Percentiles rank a stretch among this genome's conserved stretches.
These are phyloP conservation scores for Epichloe gansuensis DNA, from an alignment of 2,329 filamentous ascomycete genomes.

Conservation along the genomic window DNA sequence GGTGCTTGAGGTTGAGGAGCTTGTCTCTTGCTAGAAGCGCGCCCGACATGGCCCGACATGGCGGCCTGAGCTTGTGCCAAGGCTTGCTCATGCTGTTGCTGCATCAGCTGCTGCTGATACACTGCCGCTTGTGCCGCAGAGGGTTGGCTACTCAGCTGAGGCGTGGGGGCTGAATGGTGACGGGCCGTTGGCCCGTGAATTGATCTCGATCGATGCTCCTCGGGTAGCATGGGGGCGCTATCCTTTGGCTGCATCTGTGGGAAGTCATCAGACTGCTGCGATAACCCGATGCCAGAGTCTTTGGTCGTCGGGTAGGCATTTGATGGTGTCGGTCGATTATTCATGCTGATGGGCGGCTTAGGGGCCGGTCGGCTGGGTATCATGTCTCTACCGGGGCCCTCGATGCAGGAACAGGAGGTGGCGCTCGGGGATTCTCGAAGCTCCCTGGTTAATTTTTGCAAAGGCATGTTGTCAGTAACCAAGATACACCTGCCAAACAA, in stretches of 20 bases:
- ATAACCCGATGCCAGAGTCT: slow-evolving; percentile 52
- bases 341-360: slow-evolving; percentile 61
- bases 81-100: slow-evolving; percentile 81
- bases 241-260: slow-evolving; percentile 39
- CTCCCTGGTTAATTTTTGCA: slow-evolving; percentile 42
- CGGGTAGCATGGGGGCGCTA: slow-evolving; percentile 46
- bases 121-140: slow-evolving; percentile 26
- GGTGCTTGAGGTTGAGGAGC: slow-evolving; percentile 18
- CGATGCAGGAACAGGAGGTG: slow-evolving; percentile 68
- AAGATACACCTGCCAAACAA: background rate
- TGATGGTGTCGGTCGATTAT: slow-evolving; percentile 44
- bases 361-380: slow-evolving; percentile 78
- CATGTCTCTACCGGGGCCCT: slow-evolving; percentile 37
- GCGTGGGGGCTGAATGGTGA: slow-evolving; percentile 36
- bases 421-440: slow-evolving; percentile 92
- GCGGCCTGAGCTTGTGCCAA: slow-evolving; percentile 70
- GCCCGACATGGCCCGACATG: slow-evolving; percentile 57
- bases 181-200: slow-evolving; percentile 47
- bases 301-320: slow-evolving; percentile 34
- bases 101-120: slow-evolving; percentile 52
- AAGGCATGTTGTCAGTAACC: background rate
- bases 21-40: slow-evolving; percentile 62
- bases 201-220: slow-evolving; percentile 56
- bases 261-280: slow-evolving; percentile 44
- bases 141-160: slow-evolving; percentile 18